Conservation (phyloP, 2,329 filamentous ascomycete species). For the Xylaria sp. region DNA sequence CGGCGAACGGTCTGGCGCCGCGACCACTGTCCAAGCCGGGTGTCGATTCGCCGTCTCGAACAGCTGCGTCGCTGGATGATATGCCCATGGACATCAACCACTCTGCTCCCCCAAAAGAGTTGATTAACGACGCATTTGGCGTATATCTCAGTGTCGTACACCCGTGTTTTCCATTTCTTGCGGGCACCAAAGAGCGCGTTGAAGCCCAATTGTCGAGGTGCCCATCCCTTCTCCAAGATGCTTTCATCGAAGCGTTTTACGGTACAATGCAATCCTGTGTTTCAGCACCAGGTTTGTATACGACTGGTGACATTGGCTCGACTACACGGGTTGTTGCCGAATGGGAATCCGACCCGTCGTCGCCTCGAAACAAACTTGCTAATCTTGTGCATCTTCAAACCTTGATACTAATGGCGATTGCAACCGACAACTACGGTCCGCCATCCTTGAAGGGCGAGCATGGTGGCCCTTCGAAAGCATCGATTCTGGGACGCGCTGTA, state of each 20-base stretch:
- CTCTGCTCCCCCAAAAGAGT: conserved; percentile 50
- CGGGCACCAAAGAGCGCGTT: conserved; percentile 66
- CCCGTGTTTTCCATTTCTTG: conserved; percentile 73
- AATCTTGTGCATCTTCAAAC: conserved; percentile 73
- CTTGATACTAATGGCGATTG: conserved; percentile 72
- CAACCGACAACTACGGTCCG: conserved; percentile 68
- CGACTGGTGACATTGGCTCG: conserved; percentile 56
- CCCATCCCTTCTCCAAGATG: conserved; percentile 67
- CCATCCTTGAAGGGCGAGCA: conserved; percentile 54
- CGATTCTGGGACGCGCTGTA: conserved; percentile 73
- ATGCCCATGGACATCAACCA: conserved; percentile 48
- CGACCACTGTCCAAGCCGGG: conserved; percentile 56
- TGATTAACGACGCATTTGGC: conserved; percentile 60
- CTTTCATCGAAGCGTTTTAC: conserved; percentile 72
- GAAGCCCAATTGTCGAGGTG: conserved; percentile 67
- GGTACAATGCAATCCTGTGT: conserved; percentile 67
- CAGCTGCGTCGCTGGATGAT: conserved; percentile 49
- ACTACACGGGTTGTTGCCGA: conserved; percentile 62
- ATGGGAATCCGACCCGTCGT: conserved; percentile 60
- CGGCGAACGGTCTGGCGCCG: conserved; percentile 58
- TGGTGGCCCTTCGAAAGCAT: conserved; percentile 61
- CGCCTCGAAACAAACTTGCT: conserved; percentile 53
- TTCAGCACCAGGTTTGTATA: conserved; percentile 51
- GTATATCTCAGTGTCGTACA: conserved; percentile 73
- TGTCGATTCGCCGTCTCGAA: conserved; percentile 51